Percentiles rank a stretch among this genome's conserved stretches.
Conservation (phyloP, 768 basidiomycete genomes). For the Solioccasus polychromus region DNA sequence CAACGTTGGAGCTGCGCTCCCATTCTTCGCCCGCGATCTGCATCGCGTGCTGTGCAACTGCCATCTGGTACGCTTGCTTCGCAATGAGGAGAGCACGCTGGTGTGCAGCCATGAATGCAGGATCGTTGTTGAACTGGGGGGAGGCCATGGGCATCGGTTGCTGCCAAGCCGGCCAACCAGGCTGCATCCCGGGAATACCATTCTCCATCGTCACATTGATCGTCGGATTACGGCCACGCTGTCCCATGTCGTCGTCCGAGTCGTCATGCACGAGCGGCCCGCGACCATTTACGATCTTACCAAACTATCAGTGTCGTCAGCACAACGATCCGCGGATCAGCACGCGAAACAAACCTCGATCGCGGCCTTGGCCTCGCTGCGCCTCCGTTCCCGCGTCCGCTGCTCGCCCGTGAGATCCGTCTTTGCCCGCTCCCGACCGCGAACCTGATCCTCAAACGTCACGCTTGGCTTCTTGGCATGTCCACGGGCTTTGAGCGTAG, state of each 20-base stretch:
- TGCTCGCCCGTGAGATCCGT: constrained; percentile 40
- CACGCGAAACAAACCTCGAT: constrained; percentile 59
- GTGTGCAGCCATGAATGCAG: constrained; percentile 66
- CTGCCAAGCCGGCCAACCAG: constrained; percentile 36
- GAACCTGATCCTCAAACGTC: constrained; percentile 57
- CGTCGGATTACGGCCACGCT: constrained; percentile 18
- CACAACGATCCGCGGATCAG: not conserved
- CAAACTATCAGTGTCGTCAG: constrained; percentile 51
- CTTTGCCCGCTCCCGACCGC: constrained; percentile 31
- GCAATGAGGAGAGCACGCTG: constrained; percentile 86
- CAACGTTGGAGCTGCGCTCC: constrained; percentile 71
- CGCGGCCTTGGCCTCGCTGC: constrained; percentile 82
- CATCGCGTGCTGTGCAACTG: constrained; percentile 89
- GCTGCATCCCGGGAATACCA: constrained; percentile 27
- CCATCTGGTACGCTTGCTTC: constrained; percentile 88
- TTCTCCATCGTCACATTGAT: constrained; percentile 39
- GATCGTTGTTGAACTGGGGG: constrained; percentile 46
- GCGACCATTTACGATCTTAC: constrained; percentile 82
- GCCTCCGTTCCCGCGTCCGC: constrained; percentile 67
- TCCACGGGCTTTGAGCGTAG: constrained; percentile 28
- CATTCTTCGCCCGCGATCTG: constrained; percentile 87
- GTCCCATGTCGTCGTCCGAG: constrained; percentile 38
- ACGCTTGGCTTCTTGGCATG: constrained; percentile 62
- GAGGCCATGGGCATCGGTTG: constrained; percentile 38
- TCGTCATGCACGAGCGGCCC: constrained; percentile 58